These are phyloP conservation scores for Pythium insidiosum DNA, from an alignment of 352 stramenopile genomes.

Conservation along the genomic window DNA sequence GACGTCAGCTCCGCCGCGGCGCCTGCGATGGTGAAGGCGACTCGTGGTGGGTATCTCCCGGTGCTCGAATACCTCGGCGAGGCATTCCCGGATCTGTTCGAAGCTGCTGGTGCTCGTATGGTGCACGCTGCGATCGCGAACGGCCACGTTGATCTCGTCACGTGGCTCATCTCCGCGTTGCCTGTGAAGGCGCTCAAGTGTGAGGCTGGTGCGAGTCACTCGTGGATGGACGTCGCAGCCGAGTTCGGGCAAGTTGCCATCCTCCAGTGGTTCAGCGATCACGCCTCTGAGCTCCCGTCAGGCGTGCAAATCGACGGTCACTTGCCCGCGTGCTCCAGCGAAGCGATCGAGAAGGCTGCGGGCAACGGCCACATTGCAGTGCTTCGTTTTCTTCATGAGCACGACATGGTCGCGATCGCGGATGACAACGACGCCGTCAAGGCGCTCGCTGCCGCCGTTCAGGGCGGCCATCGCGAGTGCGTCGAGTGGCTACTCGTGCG, in stretches of 20 bases:
- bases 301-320: slow-evolving; percentile 37
- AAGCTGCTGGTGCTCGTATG: slow-evolving; percentile 49
- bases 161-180: slow-evolving; percentile 48
- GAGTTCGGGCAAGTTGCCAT: slow-evolving; percentile 57
- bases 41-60: slow-evolving; percentile 9
- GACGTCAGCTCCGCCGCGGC: slow-evolving; percentile 1
- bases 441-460: slow-evolving; percentile 40
- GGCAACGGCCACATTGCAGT: slow-evolving; percentile 55
- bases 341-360: slow-evolving; percentile 57
- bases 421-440: slow-evolving; percentile 35
- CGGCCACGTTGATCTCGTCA: slow-evolving; percentile 40
- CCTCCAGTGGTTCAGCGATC: slow-evolving; percentile 61
- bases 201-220: slow-evolving; percentile 31
- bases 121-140: slow-evolving; percentile 54
- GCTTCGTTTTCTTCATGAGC: slow-evolving; percentile 42
- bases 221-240: slow-evolving; percentile 68
- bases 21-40: slow-evolving; percentile 17
- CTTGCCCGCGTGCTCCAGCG: slow-evolving; percentile 33
- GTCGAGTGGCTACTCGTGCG: slow-evolving; percentile 50
- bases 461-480: slow-evolving; percentile 39
- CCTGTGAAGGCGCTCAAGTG: slow-evolving; percentile 65
- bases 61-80: slow-evolving; percentile 32
- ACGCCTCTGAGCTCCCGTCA: slow-evolving; percentile 41
- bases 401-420: slow-evolving; percentile 32
- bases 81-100: slow-evolving; percentile 37